Evolutionary conservation across 2,329 filamentous ascomycete species (phyloP).

Genomic region (Penicillium brevicompactum): DNA sequence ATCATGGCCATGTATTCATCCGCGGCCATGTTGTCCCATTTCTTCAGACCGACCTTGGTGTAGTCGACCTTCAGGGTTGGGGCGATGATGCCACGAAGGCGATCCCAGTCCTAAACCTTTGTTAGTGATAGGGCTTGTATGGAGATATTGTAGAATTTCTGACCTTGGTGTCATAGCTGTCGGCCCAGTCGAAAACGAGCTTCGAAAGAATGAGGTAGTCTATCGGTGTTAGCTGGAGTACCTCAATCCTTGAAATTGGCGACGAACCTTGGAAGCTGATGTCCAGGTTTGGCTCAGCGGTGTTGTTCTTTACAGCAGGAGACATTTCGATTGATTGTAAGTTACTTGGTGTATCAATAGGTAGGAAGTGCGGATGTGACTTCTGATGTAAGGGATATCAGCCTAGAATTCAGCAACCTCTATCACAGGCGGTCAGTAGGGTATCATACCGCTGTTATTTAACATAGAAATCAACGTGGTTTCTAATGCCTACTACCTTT

Average conservation of each 20-base stretch:
- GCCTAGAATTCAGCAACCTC: too few species aligned
- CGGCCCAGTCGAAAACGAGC: conserved; percentile 46
- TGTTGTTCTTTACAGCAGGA: conserved; percentile 20
- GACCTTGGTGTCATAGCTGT: conserved; percentile 49
- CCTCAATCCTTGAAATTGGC: background rate
- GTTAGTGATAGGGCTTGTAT: background rate
- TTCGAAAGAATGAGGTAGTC: conserved; percentile 39
- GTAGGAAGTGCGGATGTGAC: conserved; percentile 4
- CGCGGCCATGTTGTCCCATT: conserved; percentile 64
- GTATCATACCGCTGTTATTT: too few species aligned
- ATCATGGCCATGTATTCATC: conserved; percentile 65
- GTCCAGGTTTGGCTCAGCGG: conserved; percentile 42
- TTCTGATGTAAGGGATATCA: background rate
- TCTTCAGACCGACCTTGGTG: conserved; percentile 61
- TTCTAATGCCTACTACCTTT: too few species aligned
- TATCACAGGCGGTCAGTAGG: too few species aligned
- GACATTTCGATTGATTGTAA: conserved; percentile 15
- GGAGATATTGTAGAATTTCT: background rate
- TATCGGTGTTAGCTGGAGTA: conserved; percentile 16
- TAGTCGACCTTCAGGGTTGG: conserved; percentile 63
- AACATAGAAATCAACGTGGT: too few species aligned
- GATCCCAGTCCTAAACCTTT: conserved; percentile 42
- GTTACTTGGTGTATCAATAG: background rate
- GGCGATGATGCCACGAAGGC: conserved; percentile 46
- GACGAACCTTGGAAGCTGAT: conserved; percentile 29